A percentile compares a stretch with the other conserved stretches of the same genome.
phyloP scores from a whole-genome alignment of 2,329 filamentous ascomycete species.

The Penicillium janthinellum region DNA sequence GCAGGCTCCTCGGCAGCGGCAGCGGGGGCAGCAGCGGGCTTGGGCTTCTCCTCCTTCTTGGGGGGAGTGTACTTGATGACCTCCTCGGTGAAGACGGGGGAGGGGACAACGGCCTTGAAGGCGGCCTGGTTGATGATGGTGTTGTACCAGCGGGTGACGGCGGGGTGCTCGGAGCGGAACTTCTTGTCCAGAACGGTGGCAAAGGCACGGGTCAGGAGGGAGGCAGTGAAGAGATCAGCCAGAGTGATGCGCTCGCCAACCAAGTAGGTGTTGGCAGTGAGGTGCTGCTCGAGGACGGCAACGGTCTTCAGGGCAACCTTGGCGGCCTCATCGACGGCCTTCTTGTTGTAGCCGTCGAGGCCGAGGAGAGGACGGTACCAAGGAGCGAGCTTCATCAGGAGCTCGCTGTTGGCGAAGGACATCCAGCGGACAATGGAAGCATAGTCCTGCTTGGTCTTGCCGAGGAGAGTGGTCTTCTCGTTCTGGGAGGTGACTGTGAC shows the following conservation, averaged over 20 bases:
- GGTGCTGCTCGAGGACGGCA: slow-evolving; percentile 78
- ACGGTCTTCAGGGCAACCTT: slow-evolving; percentile 70
- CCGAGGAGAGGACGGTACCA: slow-evolving; percentile 90
- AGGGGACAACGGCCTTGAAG: slow-evolving; percentile 77
- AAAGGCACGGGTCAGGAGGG: slow-evolving; percentile 83
- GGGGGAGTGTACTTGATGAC: slow-evolving; percentile 71
- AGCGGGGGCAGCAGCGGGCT: slow-evolving; percentile 58
- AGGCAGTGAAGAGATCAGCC: slow-evolving; percentile 83
- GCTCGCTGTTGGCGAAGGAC: slow-evolving; percentile 91
- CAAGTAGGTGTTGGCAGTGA: slow-evolving; percentile 91
- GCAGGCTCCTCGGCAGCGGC: slow-evolving; percentile 58
- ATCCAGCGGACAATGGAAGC: slow-evolving; percentile 98
- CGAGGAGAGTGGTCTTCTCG: slow-evolving; percentile 98
- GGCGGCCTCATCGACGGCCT: slow-evolving; percentile 79
- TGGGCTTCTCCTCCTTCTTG: slow-evolving; percentile 69
- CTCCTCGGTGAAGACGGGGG: slow-evolving; percentile 79
- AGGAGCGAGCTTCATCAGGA: slow-evolving; percentile 70
- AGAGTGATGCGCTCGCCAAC: slow-evolving; percentile 97
- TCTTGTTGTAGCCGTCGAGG: slow-evolving; percentile 92
- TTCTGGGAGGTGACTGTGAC: slow-evolving; percentile 91
- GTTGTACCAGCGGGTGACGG: slow-evolving; percentile 89
- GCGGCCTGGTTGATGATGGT: slow-evolving; percentile 91
- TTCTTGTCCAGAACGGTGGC: slow-evolving; percentile 91
- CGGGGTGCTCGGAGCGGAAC: slow-evolving; percentile 81
- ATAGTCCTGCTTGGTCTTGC: slow-evolving; percentile 99